Conservation (phyloP, 176 grass and related monocot genomes). For the Cymbopogon citratus region DNA sequence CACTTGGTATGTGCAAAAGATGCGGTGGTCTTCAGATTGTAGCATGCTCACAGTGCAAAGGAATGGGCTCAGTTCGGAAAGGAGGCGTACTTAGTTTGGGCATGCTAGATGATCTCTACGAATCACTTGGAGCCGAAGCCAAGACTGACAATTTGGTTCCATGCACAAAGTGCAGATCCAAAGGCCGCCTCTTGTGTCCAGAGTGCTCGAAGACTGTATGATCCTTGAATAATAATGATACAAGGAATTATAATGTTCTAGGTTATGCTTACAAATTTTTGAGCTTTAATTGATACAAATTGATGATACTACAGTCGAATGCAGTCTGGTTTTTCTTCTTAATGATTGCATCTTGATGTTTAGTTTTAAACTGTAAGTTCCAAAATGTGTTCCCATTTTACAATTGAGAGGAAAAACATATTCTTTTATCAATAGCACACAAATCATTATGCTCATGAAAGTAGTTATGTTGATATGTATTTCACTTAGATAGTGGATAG, state of each 20-base stretch:
- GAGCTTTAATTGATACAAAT: too few species aligned
- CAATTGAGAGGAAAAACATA: not conserved
- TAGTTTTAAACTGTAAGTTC: not conserved
- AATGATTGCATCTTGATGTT: not conserved
- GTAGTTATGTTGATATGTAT: not conserved
- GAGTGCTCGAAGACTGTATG: conserved; percentile 47
- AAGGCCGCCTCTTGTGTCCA: conserved; percentile 51
- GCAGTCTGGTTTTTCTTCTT: not conserved
- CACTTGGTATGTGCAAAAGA: conserved; percentile 75
- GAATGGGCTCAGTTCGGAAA: conserved; percentile 47
- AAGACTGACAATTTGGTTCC: conserved; percentile 37
- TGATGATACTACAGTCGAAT: not conserved
- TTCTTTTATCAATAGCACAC: not conserved
- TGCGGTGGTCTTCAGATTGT: conserved; percentile 73
- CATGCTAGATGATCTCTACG: conserved; percentile 66
- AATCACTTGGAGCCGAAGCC: conserved; percentile 51
- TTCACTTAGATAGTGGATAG: not conserved
- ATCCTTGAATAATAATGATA: not conserved
- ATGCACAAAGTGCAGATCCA: conserved; percentile 70
- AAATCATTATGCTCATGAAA: not conserved
- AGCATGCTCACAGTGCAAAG: conserved; percentile 77
- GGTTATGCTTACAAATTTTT: too few species aligned
- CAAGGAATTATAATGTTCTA: not conserved
- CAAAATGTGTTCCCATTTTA: too few species aligned
- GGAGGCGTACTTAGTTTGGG: conserved; percentile 41